Base-by-base conservation (phyloP, 2,329 filamentous ascomycete species). In the Zymoseptoria ardabiliae region DNA sequence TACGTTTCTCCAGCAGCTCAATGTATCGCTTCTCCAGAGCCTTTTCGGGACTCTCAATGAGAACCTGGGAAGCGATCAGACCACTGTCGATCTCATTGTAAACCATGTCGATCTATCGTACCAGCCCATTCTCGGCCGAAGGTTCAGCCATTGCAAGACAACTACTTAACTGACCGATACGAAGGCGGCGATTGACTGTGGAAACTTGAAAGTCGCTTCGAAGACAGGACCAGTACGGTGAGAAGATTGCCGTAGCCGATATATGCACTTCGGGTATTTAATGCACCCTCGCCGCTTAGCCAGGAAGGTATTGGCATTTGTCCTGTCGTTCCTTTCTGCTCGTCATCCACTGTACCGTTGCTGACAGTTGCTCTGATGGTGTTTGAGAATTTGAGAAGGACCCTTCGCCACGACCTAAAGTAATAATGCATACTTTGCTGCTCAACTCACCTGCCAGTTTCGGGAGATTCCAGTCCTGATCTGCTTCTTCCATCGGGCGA, bases 1-100 rank as follows among this genome's bases (percentile, higher is more conserved):
- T 56, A 13, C 58, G 58, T 23, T 55, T 19, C 50, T 59, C 58
- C 5, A 59, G 58, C 13, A 59, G 28, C 20, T 49, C 54, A 21
- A 59, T 57, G 45, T 59, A 59, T 23, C 22, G 50, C 20, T 57
- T 23, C 23, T 58, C 57, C 20, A 58, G 17, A 17, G 23, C 28
- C 30, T 28, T 19, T 21, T 23, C 55, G 50, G 25, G 25, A 28
- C 25, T 28, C 25, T 28, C 25, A 9, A 28, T 28, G 25, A 28
- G 25, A 28, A 28, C 25, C 25, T 28, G 25, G 5, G 25, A 28
- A 28, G 25, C 25, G 25, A 8, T 28, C 25, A 28, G 25, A 28
- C 25, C 7, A 28, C 25, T 28, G 25, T 1, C 8, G 25, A 28
- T 28, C 11, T 41, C 11, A 13, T 35, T 13, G 10, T 41, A 28